phyloP scores from a whole-genome alignment of 2,329 filamentous ascomycete genomes.

The Clonostachys rhizophaga region DNA sequence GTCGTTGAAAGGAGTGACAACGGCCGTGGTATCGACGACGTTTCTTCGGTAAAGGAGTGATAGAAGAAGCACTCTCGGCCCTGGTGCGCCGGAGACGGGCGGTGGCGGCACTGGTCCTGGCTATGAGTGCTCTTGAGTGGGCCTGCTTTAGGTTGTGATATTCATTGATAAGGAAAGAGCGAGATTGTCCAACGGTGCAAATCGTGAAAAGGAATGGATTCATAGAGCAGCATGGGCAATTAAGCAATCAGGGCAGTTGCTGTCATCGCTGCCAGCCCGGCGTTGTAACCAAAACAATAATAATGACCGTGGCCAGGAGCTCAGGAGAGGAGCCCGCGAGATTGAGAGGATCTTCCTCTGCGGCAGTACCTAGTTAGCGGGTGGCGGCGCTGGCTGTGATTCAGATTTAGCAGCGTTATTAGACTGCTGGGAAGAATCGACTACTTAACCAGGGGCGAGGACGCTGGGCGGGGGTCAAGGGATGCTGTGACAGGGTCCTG shows the following conservation, averaged over 20 bases:
- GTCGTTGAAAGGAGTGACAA: constrained; percentile 19
- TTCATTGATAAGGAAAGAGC: constrained; percentile 38
- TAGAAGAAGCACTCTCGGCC: constrained; percentile 25
- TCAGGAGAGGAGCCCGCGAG: too few relatives aligned
- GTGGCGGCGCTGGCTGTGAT: too few relatives aligned
- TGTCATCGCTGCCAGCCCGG: constrained; percentile 3
- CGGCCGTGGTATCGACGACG: constrained; percentile 21
- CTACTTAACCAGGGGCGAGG: too few relatives aligned
- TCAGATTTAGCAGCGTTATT: too few relatives aligned
- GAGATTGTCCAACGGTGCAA: constrained; percentile 40
- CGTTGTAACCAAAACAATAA: not conserved
- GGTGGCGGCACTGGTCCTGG: constrained; percentile 33
- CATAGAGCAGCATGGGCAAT: constrained; percentile 27
- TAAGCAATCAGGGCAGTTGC: not conserved
- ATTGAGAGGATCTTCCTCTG: too few relatives aligned
- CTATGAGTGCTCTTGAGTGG: constrained; percentile 33
- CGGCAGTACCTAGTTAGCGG: too few relatives aligned
- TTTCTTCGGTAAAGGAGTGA: constrained; percentile 23
- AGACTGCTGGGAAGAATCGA: too few relatives aligned
- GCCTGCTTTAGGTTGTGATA: constrained; percentile 30
- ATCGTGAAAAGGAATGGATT: constrained; percentile 39
- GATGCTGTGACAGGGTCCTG: too few relatives aligned
- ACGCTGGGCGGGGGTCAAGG: too few relatives aligned
- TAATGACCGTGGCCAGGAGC: too few relatives aligned
- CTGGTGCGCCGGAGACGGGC: constrained; percentile 31